Evolutionary conservation across 441 rosid species (phyloP).

Genomic region (Adansonia rubrostipa): DNA sequence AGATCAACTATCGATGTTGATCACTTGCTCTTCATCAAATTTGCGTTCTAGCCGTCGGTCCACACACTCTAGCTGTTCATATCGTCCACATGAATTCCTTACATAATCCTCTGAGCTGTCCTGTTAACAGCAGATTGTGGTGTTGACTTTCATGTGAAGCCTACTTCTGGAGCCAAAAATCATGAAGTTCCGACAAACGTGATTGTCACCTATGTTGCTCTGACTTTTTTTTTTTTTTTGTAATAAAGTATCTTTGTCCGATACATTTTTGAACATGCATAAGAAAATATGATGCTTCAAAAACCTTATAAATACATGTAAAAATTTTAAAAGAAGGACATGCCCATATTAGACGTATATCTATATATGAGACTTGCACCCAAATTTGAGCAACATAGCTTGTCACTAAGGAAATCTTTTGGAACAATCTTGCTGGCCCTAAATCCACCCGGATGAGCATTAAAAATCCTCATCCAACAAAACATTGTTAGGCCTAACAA

Average conservation of each 20-base stretch:
- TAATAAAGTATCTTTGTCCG: too few species aligned
- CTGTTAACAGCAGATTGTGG: slow-evolving; percentile 41
- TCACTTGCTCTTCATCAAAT: slow-evolving; percentile 39
- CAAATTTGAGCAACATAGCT: too few species aligned
- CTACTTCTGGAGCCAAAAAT: slow-evolving; percentile 40
- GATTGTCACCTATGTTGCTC: slow-evolving; percentile 27
- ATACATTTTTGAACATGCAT: too few species aligned
- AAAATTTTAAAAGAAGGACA: too few species aligned
- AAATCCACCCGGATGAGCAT: slow-evolving; percentile 42
- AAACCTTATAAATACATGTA: too few species aligned
- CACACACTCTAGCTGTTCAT: slow-evolving; percentile 29
- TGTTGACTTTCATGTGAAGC: slow-evolving; percentile 41
- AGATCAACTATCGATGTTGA: slow-evolving; percentile 38
- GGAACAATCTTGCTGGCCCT: slow-evolving; percentile 44
- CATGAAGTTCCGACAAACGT: slow-evolving; percentile 46
- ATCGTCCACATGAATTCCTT: slow-evolving; percentile 35
- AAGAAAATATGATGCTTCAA: too few species aligned
- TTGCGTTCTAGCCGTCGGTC: slow-evolving; percentile 31
- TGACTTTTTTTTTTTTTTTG: too few species aligned
- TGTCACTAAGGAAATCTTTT: slow-evolving; percentile 22
- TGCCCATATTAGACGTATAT: too few species aligned
- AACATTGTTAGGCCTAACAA: slow-evolving; percentile 42
- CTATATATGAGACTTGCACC: too few species aligned
- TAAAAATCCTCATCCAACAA: slow-evolving; percentile 38
- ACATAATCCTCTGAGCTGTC: slow-evolving; percentile 41